phyloP scores from a whole-genome alignment of 805 yeast genomes.

The Cyberlindnera veronae region DNA sequence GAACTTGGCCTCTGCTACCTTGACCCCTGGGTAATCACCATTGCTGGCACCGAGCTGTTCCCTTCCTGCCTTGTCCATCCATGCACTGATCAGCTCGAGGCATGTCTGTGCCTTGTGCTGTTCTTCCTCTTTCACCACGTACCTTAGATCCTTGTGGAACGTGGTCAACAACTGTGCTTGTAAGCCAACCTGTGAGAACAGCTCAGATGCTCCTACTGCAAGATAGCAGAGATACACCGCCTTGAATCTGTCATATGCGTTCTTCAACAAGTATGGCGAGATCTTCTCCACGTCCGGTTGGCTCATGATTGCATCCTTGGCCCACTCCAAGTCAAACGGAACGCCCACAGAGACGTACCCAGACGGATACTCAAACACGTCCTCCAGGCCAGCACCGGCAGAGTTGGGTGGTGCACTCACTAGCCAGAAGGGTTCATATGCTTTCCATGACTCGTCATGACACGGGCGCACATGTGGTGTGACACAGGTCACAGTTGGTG shows the following conservation, averaged over 20 bases:
- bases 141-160: neutral
- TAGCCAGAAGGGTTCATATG: slow-evolving; percentile 5
- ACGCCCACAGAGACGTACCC: neutral
- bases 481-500: neutral
- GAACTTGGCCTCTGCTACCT: no score
- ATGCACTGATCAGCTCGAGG: neutral
- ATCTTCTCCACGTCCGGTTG: neutral
- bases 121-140: neutral
- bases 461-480: slow-evolving; percentile 4
- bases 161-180: neutral
- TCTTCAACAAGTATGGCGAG: slow-evolving; percentile 5
- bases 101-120: neutral
- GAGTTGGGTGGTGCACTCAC: neutral
- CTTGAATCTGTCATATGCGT: slow-evolving; percentile 5
- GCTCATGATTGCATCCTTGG: neutral
- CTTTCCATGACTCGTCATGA: slow-evolving; percentile 1
- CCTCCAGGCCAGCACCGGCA: slow-evolving; percentile 1
- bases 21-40: no score
- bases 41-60: neutral
- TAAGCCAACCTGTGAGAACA: neutral
- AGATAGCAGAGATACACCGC: slow-evolving; percentile 2
- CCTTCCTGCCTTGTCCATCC: neutral
- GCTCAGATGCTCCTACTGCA: neutral
- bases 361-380: slow-evolving; percentile 1
- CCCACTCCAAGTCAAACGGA: slow-evolving; percentile 4